A percentile compares a stretch with the other conserved stretches of the same genome.
phyloP scores from a whole-genome alignment of 2,329 filamentous ascomycete species.

The Fusarium caatingaense region DNA sequence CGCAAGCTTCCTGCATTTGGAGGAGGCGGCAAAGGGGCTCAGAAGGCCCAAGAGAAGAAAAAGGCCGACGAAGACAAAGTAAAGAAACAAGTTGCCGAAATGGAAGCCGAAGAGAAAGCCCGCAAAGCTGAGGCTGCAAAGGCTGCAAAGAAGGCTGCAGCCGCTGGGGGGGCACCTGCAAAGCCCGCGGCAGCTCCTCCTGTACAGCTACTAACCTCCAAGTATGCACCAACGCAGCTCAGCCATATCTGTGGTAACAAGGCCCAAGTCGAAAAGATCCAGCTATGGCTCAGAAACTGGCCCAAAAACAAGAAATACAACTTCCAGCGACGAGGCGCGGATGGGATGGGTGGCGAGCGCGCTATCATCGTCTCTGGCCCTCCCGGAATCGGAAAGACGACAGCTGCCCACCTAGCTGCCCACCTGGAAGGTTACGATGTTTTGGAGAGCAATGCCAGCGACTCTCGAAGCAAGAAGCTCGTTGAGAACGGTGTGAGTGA shows the following conservation, averaged over 20 bases:
- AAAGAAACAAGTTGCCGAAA: constrained; percentile 81
- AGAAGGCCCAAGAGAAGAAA: constrained; percentile 85
- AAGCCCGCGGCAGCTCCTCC: constrained; percentile 59
- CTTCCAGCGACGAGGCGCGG: constrained; percentile 85
- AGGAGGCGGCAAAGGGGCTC: constrained; percentile 87
- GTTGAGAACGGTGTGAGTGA: constrained; percentile 90
- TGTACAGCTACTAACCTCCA: constrained; percentile 88
- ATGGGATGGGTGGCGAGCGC: constrained; percentile 84
- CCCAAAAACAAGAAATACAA: constrained; percentile 79
- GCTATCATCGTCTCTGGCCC: constrained; percentile 97
- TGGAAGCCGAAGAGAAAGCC: constrained; percentile 82
- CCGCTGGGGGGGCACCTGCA: constrained; percentile 39
- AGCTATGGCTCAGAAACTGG: constrained; percentile 88
- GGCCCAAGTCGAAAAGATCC: constrained; percentile 85
- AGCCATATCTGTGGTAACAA: constrained; percentile 97
- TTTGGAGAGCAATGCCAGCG: constrained; percentile 94
- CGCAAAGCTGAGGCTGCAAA: constrained; percentile 64
- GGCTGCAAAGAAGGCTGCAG: constrained; percentile 58
- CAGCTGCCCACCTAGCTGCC: constrained; percentile 92
- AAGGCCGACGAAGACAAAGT: constrained; percentile 87
- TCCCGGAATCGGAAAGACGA: constrained; percentile 97
- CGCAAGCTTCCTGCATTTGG: constrained; percentile 83
- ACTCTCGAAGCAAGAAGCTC: constrained; percentile 94
- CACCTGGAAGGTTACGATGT: constrained; percentile 94
- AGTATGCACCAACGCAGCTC: constrained; percentile 88